phyloP scores from a whole-genome alignment of 2,329 filamentous ascomycete genomes.

The Epichloe sp. region DNA sequence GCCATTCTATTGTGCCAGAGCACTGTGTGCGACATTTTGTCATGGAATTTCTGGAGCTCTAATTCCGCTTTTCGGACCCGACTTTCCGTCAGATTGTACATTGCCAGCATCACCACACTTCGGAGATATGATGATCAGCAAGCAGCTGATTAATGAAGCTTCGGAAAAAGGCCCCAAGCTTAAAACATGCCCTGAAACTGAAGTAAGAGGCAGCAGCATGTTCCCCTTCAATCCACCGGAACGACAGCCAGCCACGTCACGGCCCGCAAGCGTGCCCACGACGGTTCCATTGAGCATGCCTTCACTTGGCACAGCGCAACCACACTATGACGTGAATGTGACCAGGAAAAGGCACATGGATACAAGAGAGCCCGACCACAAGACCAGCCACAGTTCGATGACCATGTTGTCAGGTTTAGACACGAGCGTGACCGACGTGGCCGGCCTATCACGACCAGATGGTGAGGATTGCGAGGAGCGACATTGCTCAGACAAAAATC shows the following conservation, averaged over 20 bases:
- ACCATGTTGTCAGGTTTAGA: neutral
- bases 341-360: neutral
- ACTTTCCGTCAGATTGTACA: constrained; percentile 63
- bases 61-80: constrained; percentile 78
- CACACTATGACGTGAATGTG: neutral
- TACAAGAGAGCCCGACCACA: neutral
- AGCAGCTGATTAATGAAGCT: constrained; percentile 38
- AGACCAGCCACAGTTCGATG: neutral
- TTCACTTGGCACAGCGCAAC: neutral
- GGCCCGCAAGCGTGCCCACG: neutral
- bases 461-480: neutral
- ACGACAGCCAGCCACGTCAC: neutral
- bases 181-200: too few relatives aligned
- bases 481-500: neutral
- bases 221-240: neutral
- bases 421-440: neutral
- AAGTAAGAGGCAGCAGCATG: neutral
- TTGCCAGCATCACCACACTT: constrained; percentile 49
- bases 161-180: constrained; percentile 29
- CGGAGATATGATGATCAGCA: constrained; percentile 53
- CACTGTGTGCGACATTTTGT: constrained; percentile 83
- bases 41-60: constrained; percentile 70
- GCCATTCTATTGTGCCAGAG: constrained; percentile 75
- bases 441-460: neutral
- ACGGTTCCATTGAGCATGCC: neutral